Evolutionary conservation across 805 yeast species (phyloP), one percentile per base, ranked within the genome.

Genomic region (Alloascoidea hylecoeti): DNA sequence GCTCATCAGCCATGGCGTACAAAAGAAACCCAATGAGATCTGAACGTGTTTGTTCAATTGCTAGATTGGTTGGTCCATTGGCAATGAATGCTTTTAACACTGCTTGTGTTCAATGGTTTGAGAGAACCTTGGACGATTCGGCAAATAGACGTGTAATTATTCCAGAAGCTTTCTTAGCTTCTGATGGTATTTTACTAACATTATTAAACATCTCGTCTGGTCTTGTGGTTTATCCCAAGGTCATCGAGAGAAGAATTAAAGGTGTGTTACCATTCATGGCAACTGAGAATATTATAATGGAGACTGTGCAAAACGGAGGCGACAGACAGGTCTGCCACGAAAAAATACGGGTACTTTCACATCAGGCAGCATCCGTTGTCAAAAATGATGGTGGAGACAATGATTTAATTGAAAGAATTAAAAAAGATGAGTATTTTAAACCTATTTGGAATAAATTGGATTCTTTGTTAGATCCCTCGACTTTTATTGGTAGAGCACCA

Each of bases 1-100:
- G 98, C 33, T 86, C 96, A 9, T 73, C 85, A 40, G 98, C 98
- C 34, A 92, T 92, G 98, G 98, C 98, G 18, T 92, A 92, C 70
- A 92, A 92, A 75, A 80, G 98, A 67, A 92, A 92, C 66, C 98
- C 98, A 61, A 92, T 92, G 98, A 81, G 98, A 68, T 80, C 89
- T 56, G 98, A 92, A 68, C 78, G 98, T 62, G 96, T 92, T 42
- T 92, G 98, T 66, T 92, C 98, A n/a, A 72, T 92, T 48, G 76
- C 97, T 15, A 83, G 98, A 68, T 97, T 89, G 60, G 61, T 92
- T 61, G 95, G 95, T 46, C 80, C 95, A 14, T 66, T 86, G 49
- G 82, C 80, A 64, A 85, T 70, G 55, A 97, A 92, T 61, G 94
- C 96, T 39, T 82, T 89, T 50, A 92, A 85, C 63, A 92, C 98